Conservation (phyloP, 2,329 filamentous ascomycete species). For the Colletotrichum lindemuthianum region DNA sequence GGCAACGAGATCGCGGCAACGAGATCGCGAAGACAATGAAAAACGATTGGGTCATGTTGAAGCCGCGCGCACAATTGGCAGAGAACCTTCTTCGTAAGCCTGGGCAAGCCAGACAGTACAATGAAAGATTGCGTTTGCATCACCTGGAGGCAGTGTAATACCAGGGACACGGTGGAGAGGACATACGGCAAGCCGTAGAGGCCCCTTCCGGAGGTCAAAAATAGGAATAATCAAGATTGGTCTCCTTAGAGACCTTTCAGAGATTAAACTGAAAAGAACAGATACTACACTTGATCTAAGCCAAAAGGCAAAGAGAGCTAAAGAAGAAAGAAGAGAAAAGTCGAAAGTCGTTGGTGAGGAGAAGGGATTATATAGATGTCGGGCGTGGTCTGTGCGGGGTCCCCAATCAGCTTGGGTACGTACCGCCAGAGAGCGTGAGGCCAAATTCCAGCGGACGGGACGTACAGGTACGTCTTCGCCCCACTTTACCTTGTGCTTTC, state of each 20-base stretch:
- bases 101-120: conserved; percentile 60
- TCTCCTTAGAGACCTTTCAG: conserved; percentile 74
- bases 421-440: conserved; percentile 2
- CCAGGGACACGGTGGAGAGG: conserved; percentile 72
- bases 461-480: conserved; percentile 2
- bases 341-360: background rate
- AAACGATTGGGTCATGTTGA: background rate
- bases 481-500: too few relatives aligned
- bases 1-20: background rate
- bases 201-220: conserved; percentile 64
- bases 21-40: background rate
- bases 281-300: conserved; percentile 82
- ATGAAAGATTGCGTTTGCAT: conserved; percentile 72
- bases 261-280: conserved; percentile 88
- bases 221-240: conserved; percentile 77
- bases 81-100: conserved; percentile 63
- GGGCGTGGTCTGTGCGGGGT: conserved; percentile 10
- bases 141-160: conserved; percentile 77
- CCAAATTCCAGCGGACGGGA: conserved; percentile 1
- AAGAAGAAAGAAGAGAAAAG: conserved; percentile 43
- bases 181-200: conserved; percentile 76
- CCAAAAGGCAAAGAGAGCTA: conserved; percentile 52
- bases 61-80: too few relatives aligned
- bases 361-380: background rate
- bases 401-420: conserved; percentile 18